These are phyloP conservation scores for Colletotrichum sp. DNA, from an alignment of 2,329 filamentous ascomycete genomes.

Conservation along the genomic window DNA sequence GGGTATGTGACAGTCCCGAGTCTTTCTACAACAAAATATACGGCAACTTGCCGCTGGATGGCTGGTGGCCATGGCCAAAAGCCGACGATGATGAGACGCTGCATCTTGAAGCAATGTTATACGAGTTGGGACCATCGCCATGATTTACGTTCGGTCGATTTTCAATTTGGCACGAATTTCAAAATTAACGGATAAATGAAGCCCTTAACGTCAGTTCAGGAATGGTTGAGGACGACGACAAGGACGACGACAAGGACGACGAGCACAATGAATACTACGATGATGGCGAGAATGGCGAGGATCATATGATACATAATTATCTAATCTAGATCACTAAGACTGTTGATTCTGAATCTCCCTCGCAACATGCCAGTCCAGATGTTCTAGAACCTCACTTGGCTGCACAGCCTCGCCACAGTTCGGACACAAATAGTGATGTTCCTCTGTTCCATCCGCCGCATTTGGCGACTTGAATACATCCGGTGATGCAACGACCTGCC, in stretches of 20 bases:
- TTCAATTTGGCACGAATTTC: fast-evolving
- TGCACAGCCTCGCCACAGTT: neutral
- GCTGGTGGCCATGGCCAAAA: conserved; percentile 22
- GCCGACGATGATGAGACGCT: neutral
- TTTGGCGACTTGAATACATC: neutral
- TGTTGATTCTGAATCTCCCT: neutral
- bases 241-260: neutral
- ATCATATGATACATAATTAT: neutral
- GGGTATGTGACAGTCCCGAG: fast-evolving
- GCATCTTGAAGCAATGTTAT: fast-evolving
- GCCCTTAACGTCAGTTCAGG: neutral
- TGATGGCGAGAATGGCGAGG: neutral
- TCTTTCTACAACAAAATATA: conserved; percentile 1
- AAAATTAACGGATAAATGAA: neutral
- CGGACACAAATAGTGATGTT: neutral
- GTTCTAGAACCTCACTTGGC: neutral
- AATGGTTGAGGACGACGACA: neutral
- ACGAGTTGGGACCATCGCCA: neutral
- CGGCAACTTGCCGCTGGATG: conserved; percentile 5
- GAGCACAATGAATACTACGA: neutral
- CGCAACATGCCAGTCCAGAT: neutral
- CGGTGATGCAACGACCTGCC: neutral
- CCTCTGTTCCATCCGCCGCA: neutral
- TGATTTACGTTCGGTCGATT: fast-evolving
- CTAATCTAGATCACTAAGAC: neutral